These are phyloP conservation scores for Acmispon strigosus DNA, from an alignment of 306 rosid genomes.

Conservation along the genomic window DNA sequence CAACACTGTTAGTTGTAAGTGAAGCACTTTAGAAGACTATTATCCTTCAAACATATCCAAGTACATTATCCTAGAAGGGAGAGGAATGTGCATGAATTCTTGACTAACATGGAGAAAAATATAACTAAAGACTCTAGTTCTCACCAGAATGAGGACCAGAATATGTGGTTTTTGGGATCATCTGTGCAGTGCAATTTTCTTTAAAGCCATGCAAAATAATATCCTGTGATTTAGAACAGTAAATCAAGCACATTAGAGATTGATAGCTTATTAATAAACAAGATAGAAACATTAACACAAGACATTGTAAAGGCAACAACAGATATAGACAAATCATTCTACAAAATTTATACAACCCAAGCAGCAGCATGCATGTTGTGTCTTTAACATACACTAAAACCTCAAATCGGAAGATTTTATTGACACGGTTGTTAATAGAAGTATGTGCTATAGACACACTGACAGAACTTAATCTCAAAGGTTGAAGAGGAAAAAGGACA, in stretches of 20 bases:
- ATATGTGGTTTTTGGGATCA: slow-evolving; percentile 56
- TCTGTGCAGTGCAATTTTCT: slow-evolving; percentile 66
- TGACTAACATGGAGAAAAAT: background rate
- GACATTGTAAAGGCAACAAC: background rate
- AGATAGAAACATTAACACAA: background rate
- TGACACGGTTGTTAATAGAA: no score
- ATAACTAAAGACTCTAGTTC: background rate
- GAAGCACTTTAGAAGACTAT: background rate
- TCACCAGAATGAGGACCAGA: slow-evolving; percentile 73
- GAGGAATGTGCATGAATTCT: background rate
- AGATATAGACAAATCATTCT: background rate
- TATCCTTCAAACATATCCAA: background rate
- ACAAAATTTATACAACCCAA: background rate
- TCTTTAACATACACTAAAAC: background rate
- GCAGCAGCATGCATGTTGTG: background rate
- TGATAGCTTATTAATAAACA: background rate
- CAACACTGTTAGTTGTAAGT: background rate
- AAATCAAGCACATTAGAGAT: background rate
- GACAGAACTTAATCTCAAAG: no score
- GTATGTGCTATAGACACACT: no score
- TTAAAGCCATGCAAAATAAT: slow-evolving; percentile 55
- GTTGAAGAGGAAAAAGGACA: no score
- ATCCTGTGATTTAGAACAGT: slow-evolving; percentile 41
- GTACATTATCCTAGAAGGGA: background rate
- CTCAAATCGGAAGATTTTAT: no score